Percentiles rank a stretch among this genome's conserved stretches.
Conservation (phyloP, 768 basidiomycete genomes). For the Lentinula sp. region DNA sequence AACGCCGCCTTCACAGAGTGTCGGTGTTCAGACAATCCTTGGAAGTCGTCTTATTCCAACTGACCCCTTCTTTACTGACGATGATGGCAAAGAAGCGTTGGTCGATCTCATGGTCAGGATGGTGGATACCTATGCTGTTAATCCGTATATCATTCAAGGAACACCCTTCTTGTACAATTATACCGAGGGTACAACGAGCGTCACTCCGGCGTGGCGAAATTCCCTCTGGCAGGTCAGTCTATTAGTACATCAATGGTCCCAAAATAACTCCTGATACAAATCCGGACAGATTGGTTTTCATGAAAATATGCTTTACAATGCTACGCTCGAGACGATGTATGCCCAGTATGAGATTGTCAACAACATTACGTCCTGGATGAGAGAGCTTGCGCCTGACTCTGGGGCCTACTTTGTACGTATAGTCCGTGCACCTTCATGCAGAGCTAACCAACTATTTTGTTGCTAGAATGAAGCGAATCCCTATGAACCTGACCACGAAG, state of each 20-base stretch:
- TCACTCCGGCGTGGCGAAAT: conserved; percentile 17
- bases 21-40: conserved; percentile 18
- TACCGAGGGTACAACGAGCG: conserved; percentile 12
- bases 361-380: conserved; percentile 9
- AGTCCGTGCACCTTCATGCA: background rate
- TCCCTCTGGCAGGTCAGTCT: conserved; percentile 15
- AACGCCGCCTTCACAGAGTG: conserved; percentile 7
- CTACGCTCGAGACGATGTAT: conserved; percentile 12
- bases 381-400: conserved; percentile 12
- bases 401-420: conserved; percentile 16
- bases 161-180: conserved; percentile 15
- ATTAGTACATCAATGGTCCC: background rate
- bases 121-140: conserved; percentile 9
- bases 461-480: conserved; percentile 15
- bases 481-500: conserved; percentile 15
- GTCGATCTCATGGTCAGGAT: conserved; percentile 8
- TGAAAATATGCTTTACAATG: conserved; percentile 14
- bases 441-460: background rate
- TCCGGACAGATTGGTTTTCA: conserved; percentile 10
- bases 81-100: conserved; percentile 14
- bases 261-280: background rate
- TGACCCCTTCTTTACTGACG: conserved; percentile 15
- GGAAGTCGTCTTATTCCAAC: conserved; percentile 21
- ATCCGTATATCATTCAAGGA: conserved; percentile 14
- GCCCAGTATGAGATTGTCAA: conserved; percentile 10